Evolutionary conservation across 371 early-diverging fungal species (phyloP).

Genomic region (Caulochytrium protostelioides): DNA sequence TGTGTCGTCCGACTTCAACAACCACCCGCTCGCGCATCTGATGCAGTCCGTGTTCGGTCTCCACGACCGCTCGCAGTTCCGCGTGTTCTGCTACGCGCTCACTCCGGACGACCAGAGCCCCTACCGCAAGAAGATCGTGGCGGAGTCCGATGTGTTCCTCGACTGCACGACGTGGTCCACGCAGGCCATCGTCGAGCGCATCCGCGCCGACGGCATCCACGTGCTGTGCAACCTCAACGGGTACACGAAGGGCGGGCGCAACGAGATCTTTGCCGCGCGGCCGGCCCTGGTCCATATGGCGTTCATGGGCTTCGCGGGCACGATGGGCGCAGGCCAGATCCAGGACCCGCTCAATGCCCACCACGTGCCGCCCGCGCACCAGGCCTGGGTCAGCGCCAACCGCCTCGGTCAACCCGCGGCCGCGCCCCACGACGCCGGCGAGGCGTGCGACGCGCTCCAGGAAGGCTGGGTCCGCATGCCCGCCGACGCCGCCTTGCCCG

Average conservation of each 20-base stretch:
- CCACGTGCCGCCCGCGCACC: too few species aligned
- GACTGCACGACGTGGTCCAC: slow-evolving; percentile 54
- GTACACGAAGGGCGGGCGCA: slow-evolving; percentile 79
- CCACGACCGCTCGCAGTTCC: slow-evolving; percentile 46
- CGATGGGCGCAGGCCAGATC: slow-evolving; percentile 47
- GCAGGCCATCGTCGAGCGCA: slow-evolving; percentile 43
- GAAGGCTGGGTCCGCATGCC: too few species aligned
- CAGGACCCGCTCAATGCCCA: too few species aligned
- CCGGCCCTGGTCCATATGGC: slow-evolving; percentile 71
- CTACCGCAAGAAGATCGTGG: slow-evolving; percentile 62
- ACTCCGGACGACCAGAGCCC: slow-evolving; percentile 48
- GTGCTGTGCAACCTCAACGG: slow-evolving; percentile 76
- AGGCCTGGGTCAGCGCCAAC: too few species aligned
- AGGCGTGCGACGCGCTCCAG: too few species aligned
- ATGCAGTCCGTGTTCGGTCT: slow-evolving; percentile 86
- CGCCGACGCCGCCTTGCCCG: background rate
- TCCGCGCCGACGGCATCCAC: slow-evolving; percentile 57
- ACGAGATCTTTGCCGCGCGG: slow-evolving; percentile 80
- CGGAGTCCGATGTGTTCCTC: slow-evolving; percentile 48
- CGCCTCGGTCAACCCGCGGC: too few species aligned
- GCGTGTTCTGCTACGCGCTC: slow-evolving; percentile 62
- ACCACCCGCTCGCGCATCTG: slow-evolving; percentile 74
- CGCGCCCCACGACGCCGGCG: too few species aligned
- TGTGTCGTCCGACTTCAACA: slow-evolving; percentile 75
- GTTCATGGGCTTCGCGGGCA: slow-evolving; percentile 85